Conservation (phyloP, 257 asterid species). For the Knoxia roxburghii region DNA sequence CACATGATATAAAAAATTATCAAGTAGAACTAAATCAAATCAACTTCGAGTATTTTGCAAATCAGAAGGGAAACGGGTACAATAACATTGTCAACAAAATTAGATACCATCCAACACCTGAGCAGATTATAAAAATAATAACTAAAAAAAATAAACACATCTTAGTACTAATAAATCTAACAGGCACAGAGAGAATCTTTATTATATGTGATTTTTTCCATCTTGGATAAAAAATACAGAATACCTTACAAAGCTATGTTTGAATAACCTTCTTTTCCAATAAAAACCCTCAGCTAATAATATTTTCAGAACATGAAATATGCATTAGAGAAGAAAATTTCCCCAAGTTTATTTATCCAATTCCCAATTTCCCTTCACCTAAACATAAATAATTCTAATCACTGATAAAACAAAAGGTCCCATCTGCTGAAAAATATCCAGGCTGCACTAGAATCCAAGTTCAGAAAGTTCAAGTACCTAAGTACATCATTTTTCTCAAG, state of each 20-base stretch:
- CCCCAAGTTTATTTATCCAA: background rate
- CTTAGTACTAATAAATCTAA: background rate
- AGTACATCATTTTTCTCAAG: background rate
- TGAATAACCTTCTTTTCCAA: background rate
- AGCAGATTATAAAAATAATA: background rate
- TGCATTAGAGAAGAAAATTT: background rate
- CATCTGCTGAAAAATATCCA: background rate
- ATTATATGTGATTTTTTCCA: background rate
- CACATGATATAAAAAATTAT: background rate
- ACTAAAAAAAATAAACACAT: background rate
- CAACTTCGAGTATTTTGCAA: no score
- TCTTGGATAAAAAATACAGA: background rate
- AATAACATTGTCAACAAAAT: background rate
- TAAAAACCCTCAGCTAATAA: background rate
- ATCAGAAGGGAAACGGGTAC: background rate
- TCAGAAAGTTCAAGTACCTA: background rate
- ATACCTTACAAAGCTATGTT: no score
- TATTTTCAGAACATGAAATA: background rate
- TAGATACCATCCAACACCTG: background rate
- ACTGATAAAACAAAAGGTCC: background rate
- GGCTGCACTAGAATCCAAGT: background rate
- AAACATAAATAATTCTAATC: background rate
- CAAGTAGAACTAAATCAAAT: background rate
- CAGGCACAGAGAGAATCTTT: background rate
- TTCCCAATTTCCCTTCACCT: background rate